Conservation (phyloP, 1,284 basidiomycete genomes). For the Gymnopus androsaceus region DNA sequence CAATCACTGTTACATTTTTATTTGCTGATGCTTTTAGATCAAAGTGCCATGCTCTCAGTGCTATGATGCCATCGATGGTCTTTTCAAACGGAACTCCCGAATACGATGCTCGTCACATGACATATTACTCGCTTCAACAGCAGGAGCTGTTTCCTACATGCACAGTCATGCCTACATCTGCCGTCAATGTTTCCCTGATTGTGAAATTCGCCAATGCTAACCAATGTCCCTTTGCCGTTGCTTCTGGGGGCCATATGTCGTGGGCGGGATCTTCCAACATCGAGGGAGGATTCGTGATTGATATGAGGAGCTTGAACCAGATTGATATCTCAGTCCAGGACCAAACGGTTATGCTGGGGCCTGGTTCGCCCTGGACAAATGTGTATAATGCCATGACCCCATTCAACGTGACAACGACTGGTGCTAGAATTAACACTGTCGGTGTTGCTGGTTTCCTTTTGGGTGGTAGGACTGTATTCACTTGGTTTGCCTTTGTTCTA, state of each 20-base stretch:
- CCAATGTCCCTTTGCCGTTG: constrained; percentile 12
- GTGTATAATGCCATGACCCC: constrained; percentile 1
- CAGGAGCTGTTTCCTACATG: constrained; percentile 2
- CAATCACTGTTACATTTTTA: too few relatives aligned
- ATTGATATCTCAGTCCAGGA: background rate
- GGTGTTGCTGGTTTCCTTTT: constrained; percentile 14
- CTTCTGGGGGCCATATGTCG: constrained; percentile 14
- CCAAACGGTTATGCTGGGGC: background rate
- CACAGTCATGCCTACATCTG: constrained; percentile 1
- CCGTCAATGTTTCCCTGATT: constrained; percentile 10
- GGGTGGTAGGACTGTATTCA: too few relatives aligned
- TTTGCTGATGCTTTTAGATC: too few relatives aligned
- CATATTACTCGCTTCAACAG: constrained; percentile 11
- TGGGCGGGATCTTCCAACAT: constrained; percentile 14
- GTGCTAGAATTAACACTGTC: constrained; percentile 7
- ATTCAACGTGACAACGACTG: constrained; percentile 11
- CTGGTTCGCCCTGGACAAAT: constrained; percentile 6
- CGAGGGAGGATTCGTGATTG: constrained; percentile 6
- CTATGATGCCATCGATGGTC: constrained; percentile 2
- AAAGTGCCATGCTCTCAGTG: constrained; percentile 6
- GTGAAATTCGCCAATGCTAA: background rate
- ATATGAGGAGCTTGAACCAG: background rate
- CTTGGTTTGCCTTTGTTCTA: too few relatives aligned
- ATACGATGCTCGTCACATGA: background rate
- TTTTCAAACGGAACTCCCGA: background rate